A percentile compares a stretch with the other conserved stretches of the same genome.
phyloP scores from a whole-genome alignment of 2,329 filamentous ascomycete species.

The Alternaria atra region DNA sequence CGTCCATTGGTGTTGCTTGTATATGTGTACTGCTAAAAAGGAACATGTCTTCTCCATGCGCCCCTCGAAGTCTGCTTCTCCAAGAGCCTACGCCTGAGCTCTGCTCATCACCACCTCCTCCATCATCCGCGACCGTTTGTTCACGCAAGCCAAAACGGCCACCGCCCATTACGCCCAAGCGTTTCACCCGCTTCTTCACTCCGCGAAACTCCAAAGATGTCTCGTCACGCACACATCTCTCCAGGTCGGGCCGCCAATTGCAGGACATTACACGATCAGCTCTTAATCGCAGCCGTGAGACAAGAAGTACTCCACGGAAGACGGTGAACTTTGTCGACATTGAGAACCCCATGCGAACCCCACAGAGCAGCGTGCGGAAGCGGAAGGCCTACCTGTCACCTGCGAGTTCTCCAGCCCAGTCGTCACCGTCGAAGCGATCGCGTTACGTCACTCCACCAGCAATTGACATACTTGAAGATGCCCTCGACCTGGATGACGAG shows the following conservation, averaged over 20 bases:
- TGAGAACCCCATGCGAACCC: conserved; percentile 42
- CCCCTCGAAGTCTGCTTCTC: conserved; percentile 31
- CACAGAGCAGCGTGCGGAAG: conserved; percentile 45
- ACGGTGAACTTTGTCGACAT: conserved; percentile 52
- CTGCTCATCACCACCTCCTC: conserved; percentile 51
- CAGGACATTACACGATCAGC: conserved; percentile 60
- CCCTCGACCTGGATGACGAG: conserved; percentile 33
- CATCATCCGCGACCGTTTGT: conserved; percentile 36
- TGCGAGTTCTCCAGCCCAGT: conserved; percentile 51
- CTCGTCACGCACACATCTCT: conserved; percentile 36
- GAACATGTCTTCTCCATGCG: conserved; percentile 42
- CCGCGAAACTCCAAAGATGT: conserved; percentile 52
- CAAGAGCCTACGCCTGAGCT: conserved; percentile 47
- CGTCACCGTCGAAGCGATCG: conserved; percentile 54
- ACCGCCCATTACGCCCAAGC: conserved; percentile 61
- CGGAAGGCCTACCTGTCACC: conserved; percentile 54
- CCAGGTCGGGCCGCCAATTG: conserved; percentile 57
- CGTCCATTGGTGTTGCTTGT: conserved; percentile 13
- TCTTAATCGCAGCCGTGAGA: conserved; percentile 50
- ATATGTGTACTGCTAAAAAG: conserved; percentile 14
- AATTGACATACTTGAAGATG: conserved; percentile 47
- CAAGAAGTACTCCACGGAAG: conserved; percentile 47
- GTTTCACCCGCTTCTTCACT: conserved; percentile 62
- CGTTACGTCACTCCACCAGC: conserved; percentile 40
- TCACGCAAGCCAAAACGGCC: conserved; percentile 55